Evolutionary conservation across 23 red algal species (phyloP), one percentile per base, ranked within the genome.

Genomic region (Chondrus crispus): DNA sequence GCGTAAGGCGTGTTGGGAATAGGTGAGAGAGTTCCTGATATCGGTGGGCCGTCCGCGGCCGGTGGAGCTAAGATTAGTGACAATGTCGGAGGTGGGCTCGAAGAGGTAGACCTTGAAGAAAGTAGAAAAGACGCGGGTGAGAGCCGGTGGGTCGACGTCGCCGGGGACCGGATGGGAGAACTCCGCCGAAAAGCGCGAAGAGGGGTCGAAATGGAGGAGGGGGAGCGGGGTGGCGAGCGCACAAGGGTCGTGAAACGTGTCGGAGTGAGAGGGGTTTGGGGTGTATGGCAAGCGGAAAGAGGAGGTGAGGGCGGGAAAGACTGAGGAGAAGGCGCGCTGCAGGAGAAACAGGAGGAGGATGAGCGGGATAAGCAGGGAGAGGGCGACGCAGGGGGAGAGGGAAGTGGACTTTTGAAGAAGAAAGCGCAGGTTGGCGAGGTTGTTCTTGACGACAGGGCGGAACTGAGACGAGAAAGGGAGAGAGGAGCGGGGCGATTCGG

Each of bases 61-160:
- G 44, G 48, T 22, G 5, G 48, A 22, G 6, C 53, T 54, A 14
- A 90, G 72, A 50, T 90, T 72, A 19, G 62, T 46, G 0, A 78
- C 47, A 41, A 43, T 51, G 5, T 68, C 87, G 24, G 22, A 28
- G 19, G 52, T 24, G 64, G 87, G 87, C 48, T 90, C 71, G 33
- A 90, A 90, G 52, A 90, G 70, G 54, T 81, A 76, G 2, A 14
- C 48, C 13, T 42, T 52, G 72, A 78, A 90, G 42, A 90, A 90
- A 2, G 87, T 90, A 28, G 87, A 75, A 77, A 90, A 90, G 20
- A 72, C 73, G 26, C 52, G 12, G 19, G n/a, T 48, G 24, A 46
- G 38, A 46, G 26, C 37, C 9, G 71, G 71, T 11, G 32, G 71
- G 43, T 77, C 71, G 16, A 37, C 28, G 13, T 77, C 71, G 44